Percentiles rank a stretch among this genome's conserved stretches.
Conservation (phyloP, 2,329 filamentous ascomycete species). For the Sordariomycetes sp. region DNA sequence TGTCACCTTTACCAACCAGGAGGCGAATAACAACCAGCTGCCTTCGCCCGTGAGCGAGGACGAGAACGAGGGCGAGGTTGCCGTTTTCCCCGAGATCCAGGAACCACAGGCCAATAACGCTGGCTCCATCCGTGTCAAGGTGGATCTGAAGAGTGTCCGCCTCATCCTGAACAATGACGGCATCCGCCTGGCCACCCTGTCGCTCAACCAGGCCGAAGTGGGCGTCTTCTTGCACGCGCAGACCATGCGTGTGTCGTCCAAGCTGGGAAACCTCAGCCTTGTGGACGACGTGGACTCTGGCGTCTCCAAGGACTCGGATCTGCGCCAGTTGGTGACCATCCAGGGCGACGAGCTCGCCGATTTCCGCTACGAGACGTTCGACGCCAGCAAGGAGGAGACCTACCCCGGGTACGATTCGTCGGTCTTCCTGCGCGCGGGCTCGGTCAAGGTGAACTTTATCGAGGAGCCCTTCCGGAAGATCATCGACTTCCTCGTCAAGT, state of each 20-base stretch:
- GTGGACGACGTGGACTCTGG: constrained; percentile 92
- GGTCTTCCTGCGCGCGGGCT: constrained; percentile 81
- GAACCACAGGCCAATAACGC: constrained; percentile 22
- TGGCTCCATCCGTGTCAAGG: constrained; percentile 85
- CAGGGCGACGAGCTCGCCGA: constrained; percentile 93
- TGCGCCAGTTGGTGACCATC: constrained; percentile 85
- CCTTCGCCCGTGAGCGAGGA: constrained; percentile 15
- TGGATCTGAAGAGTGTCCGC: constrained; percentile 85
- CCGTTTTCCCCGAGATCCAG: constrained; percentile 24
- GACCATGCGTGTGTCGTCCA: constrained; percentile 78
- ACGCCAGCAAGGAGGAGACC: constrained; percentile 52
- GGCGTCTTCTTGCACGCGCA: constrained; percentile 79
- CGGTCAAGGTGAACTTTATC: constrained; percentile 92
- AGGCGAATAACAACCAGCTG: constrained; percentile 19
- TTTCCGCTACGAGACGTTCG: constrained; percentile 95
- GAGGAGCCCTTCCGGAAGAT: constrained; percentile 98
- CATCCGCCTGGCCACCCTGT: constrained; percentile 83
- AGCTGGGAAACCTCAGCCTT: constrained; percentile 76
- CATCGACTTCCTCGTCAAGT: constrained; percentile 95
- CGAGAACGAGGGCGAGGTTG: constrained; percentile 24
- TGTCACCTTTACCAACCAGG: constrained; percentile 68
- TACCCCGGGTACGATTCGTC: constrained; percentile 96
- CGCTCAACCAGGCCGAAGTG: constrained; percentile 84
- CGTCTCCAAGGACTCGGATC: constrained; percentile 66
- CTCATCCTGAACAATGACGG: constrained; percentile 97